Conservation (phyloP, 805 yeast genomes). For the Candida peoriensis region DNA sequence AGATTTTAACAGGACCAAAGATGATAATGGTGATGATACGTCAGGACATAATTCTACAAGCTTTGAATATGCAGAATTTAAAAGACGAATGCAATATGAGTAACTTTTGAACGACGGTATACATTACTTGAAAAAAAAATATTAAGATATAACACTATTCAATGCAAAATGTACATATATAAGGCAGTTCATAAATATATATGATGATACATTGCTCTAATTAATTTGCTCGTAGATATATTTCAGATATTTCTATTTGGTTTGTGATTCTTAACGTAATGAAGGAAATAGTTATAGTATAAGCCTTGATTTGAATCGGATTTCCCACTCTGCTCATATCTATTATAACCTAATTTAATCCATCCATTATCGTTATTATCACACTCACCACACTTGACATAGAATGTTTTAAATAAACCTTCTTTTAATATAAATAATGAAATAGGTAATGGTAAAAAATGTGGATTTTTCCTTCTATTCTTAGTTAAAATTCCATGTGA, state of each 20-base stretch:
- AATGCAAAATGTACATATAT: too few species aligned
- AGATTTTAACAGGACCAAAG: too few species aligned
- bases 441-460: conserved; percentile 14
- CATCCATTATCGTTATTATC: too few species aligned
- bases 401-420: conserved; percentile 5
- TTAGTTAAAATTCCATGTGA: conserved; percentile 21
- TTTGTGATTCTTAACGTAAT: conserved; percentile 15
- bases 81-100: conserved; percentile 20
- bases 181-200: too few species aligned
- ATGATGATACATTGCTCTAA: too few species aligned
- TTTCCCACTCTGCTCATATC: background rate
- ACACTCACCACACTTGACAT: conserved; percentile 20
- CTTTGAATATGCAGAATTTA: conserved; percentile 22
- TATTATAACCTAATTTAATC: conserved; percentile 17
- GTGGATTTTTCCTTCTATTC: conserved; percentile 1
- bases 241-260: too few species aligned
- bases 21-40: too few species aligned
- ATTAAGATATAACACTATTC: too few species aligned
- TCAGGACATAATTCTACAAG: conserved; percentile 1
- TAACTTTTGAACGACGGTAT: too few species aligned
- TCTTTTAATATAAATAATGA: conserved; percentile 12
- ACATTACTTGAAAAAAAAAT: too few species aligned
- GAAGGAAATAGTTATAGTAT: conserved; percentile 20
- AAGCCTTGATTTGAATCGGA: conserved; percentile 14
- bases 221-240: too few species aligned